These are phyloP conservation scores for Cryphonectria japonica DNA, from an alignment of 2,329 filamentous ascomycete genomes.

Conservation along the genomic window DNA sequence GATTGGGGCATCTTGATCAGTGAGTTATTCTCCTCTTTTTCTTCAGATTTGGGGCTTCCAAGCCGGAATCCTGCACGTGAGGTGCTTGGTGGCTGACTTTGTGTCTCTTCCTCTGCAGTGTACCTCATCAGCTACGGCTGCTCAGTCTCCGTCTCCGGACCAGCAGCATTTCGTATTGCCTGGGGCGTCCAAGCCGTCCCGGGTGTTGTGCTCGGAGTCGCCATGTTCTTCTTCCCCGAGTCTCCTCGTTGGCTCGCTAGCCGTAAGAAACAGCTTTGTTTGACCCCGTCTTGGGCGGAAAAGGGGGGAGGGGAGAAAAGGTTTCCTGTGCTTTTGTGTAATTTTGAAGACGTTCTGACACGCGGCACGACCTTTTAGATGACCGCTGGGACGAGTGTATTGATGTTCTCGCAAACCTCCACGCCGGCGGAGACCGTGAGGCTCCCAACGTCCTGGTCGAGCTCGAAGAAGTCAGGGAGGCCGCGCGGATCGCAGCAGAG, in stretches of 20 bases:
- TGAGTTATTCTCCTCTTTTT: neutral
- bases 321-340: too few relatives aligned
- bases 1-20: slow-evolving; percentile 70
- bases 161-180: slow-evolving; percentile 62
- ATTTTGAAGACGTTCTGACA: neutral
- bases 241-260: slow-evolving; percentile 73
- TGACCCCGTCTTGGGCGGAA: too few relatives aligned
- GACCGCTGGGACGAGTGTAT: slow-evolving; percentile 70
- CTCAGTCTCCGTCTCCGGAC: slow-evolving; percentile 49
- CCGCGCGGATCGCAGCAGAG: slow-evolving; percentile 43
- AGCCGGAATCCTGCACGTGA: slow-evolving; percentile 42
- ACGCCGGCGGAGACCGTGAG: slow-evolving; percentile 58
- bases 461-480: slow-evolving; percentile 36
- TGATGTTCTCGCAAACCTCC: slow-evolving; percentile 59
- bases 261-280: neutral
- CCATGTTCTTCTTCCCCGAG: slow-evolving; percentile 64
- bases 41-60: neutral
- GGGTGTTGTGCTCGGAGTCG: slow-evolving; percentile 55
- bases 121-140: slow-evolving; percentile 30
- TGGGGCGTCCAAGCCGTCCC: slow-evolving; percentile 66
- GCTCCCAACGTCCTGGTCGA: slow-evolving; percentile 48
- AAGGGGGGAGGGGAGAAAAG: too few relatives aligned
- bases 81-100: slow-evolving; percentile 64
- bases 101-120: slow-evolving; percentile 45
- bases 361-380: slow-evolving; percentile 39